Base-by-base conservation (phyloP, 1,284 basidiomycete genomes). In the Cutaneotrichosporon cutaneum region DNA sequence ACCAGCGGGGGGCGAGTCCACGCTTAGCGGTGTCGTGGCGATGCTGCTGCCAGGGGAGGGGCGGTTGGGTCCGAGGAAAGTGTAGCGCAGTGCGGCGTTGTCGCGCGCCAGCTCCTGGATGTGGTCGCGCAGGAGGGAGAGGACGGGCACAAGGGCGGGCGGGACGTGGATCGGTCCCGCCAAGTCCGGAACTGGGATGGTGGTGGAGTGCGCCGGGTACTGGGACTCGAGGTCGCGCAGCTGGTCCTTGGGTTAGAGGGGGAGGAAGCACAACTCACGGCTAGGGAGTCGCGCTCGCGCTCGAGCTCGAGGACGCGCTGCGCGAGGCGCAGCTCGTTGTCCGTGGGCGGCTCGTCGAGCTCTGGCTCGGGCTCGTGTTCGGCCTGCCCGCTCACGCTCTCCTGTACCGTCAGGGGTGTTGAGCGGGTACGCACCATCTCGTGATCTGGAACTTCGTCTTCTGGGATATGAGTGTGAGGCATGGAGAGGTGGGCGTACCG, bases 1-100 rank as follows among this genome's bases (percentile, higher is more conserved):
- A 13, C 24, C 45, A 7, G 6, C 21, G 13, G 0, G 56, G 14
- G 61, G 59, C 32, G 64, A 58, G 22, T 61, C 61, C 33, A 48
- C 39, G 22, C 56, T 44, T 13, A 66, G 36, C 3, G 64, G 64
- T 10, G 64, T 66, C 2, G 64, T 60, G 9, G 57, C 59, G 16
- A 63, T 60, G 32, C 64, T 65, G 3, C 56, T 59, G 4, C 51
- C 63, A 6, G 61, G 64, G 4, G 61, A 63, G 10, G 52, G 26
- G 39, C 13, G 21, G 51, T n/a, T 44, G 4, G 24, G 36, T 32
- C 72, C 72, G 27, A 76, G 62, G 47, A 78, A 75, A 2, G 75
- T 77, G 61, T 74, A 72, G 33, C 75, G 68, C 18, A 78, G 60
- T n/a, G 76, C 75, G 14, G 73, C 69, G 56, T 76, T 78, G 45